These are phyloP conservation scores for Entonaema liquescens DNA, from an alignment of 495 filamentous ascomycete genomes.

Conservation along the genomic window DNA sequence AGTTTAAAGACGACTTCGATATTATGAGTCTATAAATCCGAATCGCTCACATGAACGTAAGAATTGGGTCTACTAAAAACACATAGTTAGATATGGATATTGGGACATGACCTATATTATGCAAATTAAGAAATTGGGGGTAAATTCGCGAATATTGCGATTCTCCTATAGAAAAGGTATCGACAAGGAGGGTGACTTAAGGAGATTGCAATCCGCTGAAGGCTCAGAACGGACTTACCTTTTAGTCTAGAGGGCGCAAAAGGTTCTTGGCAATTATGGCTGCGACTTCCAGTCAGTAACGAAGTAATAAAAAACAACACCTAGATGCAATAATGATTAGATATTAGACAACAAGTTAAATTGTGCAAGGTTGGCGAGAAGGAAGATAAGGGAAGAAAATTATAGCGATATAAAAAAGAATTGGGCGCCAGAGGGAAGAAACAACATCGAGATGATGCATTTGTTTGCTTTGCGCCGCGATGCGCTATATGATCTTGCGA, in stretches of 20 bases:
- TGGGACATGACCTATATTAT: not conserved
- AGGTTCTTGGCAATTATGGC: not conserved
- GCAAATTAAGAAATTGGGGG: not conserved
- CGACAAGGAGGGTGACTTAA: not conserved
- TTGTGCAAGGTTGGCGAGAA: not conserved
- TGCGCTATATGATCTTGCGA: constrained; percentile 22
- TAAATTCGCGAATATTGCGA: not conserved
- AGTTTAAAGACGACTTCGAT: not conserved
- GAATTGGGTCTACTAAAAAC: not conserved
- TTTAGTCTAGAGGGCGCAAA: not conserved
- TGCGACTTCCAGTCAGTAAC: constrained; percentile 12
- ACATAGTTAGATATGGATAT: constrained; percentile 8
- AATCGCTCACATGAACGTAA: not conserved
- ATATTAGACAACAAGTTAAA: not conserved
- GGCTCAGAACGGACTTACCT: not conserved
- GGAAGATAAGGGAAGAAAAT: not conserved
- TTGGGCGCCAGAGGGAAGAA: not conserved
- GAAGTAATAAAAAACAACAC: not conserved
- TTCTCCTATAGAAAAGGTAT: not conserved
- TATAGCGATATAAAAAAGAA: not conserved
- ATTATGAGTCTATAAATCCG: not conserved
- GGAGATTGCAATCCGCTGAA: not conserved
- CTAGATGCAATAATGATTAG: not conserved
- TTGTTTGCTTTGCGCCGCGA: constrained; percentile 17
- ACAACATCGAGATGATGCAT: not conserved